Evolutionary conservation across 352 stramenopile species (phyloP).

Genomic region (Thalassiosira livingstoniorum): DNA sequence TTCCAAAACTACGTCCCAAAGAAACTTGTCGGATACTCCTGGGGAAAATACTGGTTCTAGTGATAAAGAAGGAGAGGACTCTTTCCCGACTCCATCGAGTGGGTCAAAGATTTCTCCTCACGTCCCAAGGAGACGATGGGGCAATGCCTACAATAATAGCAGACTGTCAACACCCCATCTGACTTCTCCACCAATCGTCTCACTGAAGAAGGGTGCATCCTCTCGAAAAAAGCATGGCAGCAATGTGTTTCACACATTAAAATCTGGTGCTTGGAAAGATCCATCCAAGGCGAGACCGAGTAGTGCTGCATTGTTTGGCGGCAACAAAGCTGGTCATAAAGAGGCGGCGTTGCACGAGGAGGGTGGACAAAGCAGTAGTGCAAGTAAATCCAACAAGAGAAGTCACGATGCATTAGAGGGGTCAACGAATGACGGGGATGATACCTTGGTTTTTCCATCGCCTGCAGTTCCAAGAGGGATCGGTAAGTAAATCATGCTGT

Average conservation of each 20-base stretch:
- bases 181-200: constrained; percentile 57
- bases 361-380: background rate
- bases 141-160: constrained; percentile 42
- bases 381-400: constrained; percentile 16
- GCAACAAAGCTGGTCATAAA: background rate
- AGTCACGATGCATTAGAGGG: constrained; percentile 13
- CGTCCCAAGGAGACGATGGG: constrained; percentile 51
- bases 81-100: constrained; percentile 20
- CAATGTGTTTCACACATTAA: background rate
- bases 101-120: constrained; percentile 33
- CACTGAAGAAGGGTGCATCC: constrained; percentile 32
- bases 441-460: constrained; percentile 53
- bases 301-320: constrained; percentile 32
- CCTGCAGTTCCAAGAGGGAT: constrained; percentile 59
- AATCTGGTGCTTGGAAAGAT: constrained; percentile 1
- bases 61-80: constrained; percentile 16
- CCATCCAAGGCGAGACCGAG: background rate
- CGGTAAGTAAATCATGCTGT: too few relatives aligned
- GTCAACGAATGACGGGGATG: constrained; percentile 22
- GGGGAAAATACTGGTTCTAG: background rate
- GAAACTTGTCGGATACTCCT: background rate
- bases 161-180: constrained; percentile 50
- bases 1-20: background rate
- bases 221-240: background rate
- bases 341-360: background rate